Evolutionary conservation across 805 yeast species (phyloP), one percentile per base, ranked within the genome.

Genomic region (Scheffersomyces amazonensis): DNA sequence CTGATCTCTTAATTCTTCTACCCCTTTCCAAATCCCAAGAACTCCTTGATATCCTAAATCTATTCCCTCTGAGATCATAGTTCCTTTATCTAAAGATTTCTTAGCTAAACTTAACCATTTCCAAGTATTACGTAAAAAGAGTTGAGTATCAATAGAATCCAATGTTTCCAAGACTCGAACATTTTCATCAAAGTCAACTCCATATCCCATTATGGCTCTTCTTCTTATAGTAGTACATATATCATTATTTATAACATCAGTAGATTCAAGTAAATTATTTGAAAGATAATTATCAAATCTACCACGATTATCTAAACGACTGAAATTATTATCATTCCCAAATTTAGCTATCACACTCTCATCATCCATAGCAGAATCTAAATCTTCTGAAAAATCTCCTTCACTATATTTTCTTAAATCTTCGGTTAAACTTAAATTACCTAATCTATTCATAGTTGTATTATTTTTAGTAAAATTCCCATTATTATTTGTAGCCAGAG

Each of bases 21-120:
- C 71, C 21, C 90, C 90, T 50, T 80, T 80, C 99, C 98, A 91
- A 24, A 91, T 79, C 8, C 96, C 95, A 19, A 80, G 60, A 2
- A 91, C 95, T 5, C 99, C 99, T 47, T 85, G 83, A 55, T 78
- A 89, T 1, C 95, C 90, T 22, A 91, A 70, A 54, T 91, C 96
- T 27, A 87, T 64, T 13, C 77, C 81, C 17, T 79, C 80, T 4
- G 83, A 73, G 2, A 77, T 66, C 84, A 87, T 83, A 1, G 82
- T 66, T 0, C 87, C 83, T 35, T 80, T 76, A 15, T 73, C 73
- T 3, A 80, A 79, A 1, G 86, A 72, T 30, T 76, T 78, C 37
- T 78, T 74, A 0, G 95, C 87, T 35, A 86, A 76, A 1, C 79
- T 76, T 22, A 91, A 63, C 98, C 98, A 91, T 53, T 83, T 81